phyloP scores from a whole-genome alignment of 257 asterid species.

The Lithospermum erythrorhizon region DNA sequence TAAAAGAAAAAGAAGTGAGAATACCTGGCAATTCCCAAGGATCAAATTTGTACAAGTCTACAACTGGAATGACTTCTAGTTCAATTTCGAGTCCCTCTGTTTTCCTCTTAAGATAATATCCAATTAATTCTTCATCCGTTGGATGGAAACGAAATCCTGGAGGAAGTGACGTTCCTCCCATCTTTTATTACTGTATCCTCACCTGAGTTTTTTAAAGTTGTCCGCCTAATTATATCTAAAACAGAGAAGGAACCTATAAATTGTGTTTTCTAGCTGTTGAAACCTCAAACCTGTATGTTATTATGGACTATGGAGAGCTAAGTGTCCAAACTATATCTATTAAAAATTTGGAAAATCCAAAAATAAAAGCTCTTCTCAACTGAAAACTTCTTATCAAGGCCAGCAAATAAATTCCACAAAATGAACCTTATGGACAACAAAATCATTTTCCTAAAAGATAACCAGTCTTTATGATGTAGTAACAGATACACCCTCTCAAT shows the following conservation, averaged over 20 bases:
- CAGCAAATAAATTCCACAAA: conserved; percentile 25
- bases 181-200: background rate
- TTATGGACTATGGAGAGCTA: conserved; percentile 9
- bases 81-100: conserved; percentile 43
- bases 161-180: conserved; percentile 39
- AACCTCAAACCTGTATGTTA: background rate
- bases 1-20: background rate
- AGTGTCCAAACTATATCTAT: conserved; percentile 27
- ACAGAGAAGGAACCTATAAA: background rate
- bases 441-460: conserved; percentile 25
- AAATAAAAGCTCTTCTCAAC: conserved; percentile 37
- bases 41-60: conserved; percentile 38
- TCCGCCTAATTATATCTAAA: background rate
- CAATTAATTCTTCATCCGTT: conserved; percentile 40
- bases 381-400: conserved; percentile 21
- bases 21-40: conserved; percentile 56
- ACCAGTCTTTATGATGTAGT: conserved; percentile 1
- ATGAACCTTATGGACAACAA: conserved; percentile 21
- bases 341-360: conserved; percentile 42
- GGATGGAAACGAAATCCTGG: conserved; percentile 54
- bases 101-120: conserved; percentile 41
- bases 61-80: conserved; percentile 38
- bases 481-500: conserved; percentile 13
- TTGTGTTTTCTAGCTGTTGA: background rate
- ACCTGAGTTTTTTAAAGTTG: background rate